Percentiles rank a stretch among this genome's conserved stretches.
phyloP scores from a whole-genome alignment of 2,329 filamentous ascomycete species.

The Xylariaceae sp. region DNA sequence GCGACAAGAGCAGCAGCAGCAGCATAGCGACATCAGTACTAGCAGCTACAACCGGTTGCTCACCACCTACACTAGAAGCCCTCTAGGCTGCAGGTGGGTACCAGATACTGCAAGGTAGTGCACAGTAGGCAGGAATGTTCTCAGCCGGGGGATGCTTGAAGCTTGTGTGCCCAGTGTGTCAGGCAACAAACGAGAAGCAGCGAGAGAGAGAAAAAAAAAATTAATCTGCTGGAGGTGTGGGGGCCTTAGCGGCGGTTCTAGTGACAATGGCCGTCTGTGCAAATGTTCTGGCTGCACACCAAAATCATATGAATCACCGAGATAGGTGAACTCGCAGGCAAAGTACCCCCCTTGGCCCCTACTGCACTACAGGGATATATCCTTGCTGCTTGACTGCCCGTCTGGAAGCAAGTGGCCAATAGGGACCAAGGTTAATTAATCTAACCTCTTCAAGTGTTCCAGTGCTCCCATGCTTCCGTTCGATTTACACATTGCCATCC shows the following conservation, averaged over 20 bases:
- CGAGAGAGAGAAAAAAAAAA: conserved; percentile 12
- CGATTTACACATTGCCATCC: not conserved
- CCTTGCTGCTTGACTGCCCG: conserved; percentile 11
- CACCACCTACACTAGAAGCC: too few species aligned
- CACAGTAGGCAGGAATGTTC: too few species aligned
- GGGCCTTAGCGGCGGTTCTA: conserved; percentile 12
- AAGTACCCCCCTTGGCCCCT: conserved; percentile 13
- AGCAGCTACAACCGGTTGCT: too few species aligned
- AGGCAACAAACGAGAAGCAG: conserved; percentile 6
- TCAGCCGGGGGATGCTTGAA: too few species aligned
- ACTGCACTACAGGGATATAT: conserved; percentile 6
- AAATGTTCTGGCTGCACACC: not conserved
- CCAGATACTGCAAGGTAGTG: not conserved
- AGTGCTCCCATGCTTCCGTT: conserved; percentile 7
- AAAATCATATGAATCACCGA: conserved; percentile 4
- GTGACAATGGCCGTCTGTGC: conserved; percentile 19
- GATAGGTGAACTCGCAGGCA: conserved; percentile 1
- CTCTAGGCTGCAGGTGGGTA: not conserved
- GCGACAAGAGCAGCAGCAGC: too few species aligned
- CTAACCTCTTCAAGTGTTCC: conserved; percentile 5
- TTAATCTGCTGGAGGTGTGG: conserved; percentile 21
- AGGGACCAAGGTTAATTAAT: conserved; percentile 4
- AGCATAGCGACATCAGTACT: too few species aligned
- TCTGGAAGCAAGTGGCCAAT: conserved; percentile 25
- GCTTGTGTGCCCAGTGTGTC: conserved; percentile 18